Percentiles rank a stretch among this genome's conserved stretches.
Evolutionary conservation across 2,329 filamentous ascomycete species (phyloP).

Genomic region (Penicillium paneum): DNA sequence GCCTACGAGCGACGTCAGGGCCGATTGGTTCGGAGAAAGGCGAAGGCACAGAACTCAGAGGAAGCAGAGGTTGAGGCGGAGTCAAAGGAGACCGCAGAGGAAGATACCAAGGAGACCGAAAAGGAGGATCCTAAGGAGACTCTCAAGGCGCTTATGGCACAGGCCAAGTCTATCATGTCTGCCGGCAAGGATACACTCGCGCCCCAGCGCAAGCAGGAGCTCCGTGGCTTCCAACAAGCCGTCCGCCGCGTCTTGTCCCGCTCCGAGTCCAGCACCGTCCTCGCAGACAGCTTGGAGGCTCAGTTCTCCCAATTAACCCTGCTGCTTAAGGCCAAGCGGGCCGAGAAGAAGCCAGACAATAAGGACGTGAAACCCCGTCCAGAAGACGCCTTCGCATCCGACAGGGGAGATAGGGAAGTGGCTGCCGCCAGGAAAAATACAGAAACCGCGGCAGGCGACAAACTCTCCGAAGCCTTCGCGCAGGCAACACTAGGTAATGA

Average conservation of each 20-base stretch:
- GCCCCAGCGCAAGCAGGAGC: constrained; percentile 70
- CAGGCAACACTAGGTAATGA: constrained; percentile 30
- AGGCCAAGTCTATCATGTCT: constrained; percentile 60
- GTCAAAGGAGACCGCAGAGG: constrained; percentile 27
- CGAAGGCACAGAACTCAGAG: constrained; percentile 27
- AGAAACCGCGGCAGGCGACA: constrained; percentile 20
- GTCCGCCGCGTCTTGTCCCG: constrained; percentile 62
- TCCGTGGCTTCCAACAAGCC: constrained; percentile 68
- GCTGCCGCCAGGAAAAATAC: constrained; percentile 15
- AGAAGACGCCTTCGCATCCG: constrained; percentile 9
- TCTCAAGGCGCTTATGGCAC: constrained; percentile 54
- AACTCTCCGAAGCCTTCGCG: constrained; percentile 36
- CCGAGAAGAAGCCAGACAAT: constrained; percentile 22
- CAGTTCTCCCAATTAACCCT: constrained; percentile 54
- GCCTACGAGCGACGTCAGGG: constrained; percentile 39
- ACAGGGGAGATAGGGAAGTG: constrained; percentile 11
- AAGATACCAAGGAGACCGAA: constrained; percentile 43
- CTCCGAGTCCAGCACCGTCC: constrained; percentile 45
- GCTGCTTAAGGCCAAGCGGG: constrained; percentile 45
- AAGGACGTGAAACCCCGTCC: constrained; percentile 8
- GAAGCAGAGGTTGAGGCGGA: constrained; percentile 31
- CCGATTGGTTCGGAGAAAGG: constrained; percentile 28
- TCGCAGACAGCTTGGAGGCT: constrained; percentile 51
- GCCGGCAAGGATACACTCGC: constrained; percentile 53
- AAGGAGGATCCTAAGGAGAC: constrained; percentile 47